A percentile compares a stretch with the other conserved stretches of the same genome.
phyloP scores from a whole-genome alignment of 2,329 filamentous ascomycete genomes.

The Fonsecaea monophora region DNA sequence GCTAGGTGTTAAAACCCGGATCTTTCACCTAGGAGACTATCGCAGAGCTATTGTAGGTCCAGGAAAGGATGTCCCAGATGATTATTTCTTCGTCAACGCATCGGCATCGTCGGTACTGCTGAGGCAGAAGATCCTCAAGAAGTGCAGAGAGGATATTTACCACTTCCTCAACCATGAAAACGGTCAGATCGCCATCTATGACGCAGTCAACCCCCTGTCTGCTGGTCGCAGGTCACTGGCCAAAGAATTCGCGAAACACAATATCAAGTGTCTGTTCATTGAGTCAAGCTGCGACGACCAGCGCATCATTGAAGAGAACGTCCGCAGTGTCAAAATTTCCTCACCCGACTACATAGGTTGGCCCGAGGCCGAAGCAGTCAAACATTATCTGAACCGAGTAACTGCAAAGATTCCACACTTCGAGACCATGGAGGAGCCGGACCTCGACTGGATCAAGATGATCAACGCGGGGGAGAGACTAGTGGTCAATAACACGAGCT shows the following conservation, averaged over 20 bases:
- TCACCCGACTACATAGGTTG: conserved; percentile 95
- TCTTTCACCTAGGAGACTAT: conserved; percentile 97
- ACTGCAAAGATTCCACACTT: conserved; percentile 92
- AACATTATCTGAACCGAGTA: conserved; percentile 88
- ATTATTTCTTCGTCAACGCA: conserved; percentile 97
- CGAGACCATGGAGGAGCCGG: conserved; percentile 92
- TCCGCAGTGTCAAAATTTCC: conserved; percentile 95
- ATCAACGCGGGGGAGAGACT: conserved; percentile 94
- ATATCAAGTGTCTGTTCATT: conserved; percentile 95
- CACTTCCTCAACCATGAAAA: conserved; percentile 96
- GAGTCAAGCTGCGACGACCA: conserved; percentile 95
- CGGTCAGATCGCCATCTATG: conserved; percentile 97
- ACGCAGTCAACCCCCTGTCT: conserved; percentile 92
- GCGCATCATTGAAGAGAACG: conserved; percentile 92
- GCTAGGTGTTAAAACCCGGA: conserved; percentile 96
- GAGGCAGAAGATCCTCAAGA: conserved; percentile 95
- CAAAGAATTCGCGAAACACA: conserved; percentile 97
- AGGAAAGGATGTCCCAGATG: conserved; percentile 84
- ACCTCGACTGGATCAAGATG: conserved; percentile 99
- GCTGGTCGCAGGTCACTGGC: conserved; percentile 81
- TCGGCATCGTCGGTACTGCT: conserved; percentile 90
- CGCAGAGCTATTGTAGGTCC: conserved; percentile 86
- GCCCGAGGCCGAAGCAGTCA: conserved; percentile 89
- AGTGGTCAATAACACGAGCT: conserved; percentile 95
- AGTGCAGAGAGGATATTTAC: conserved; percentile 96